Evolutionary conservation across 2,329 filamentous ascomycete genomes (phyloP).

Genomic region (Chalaropsis thielavioides): DNA sequence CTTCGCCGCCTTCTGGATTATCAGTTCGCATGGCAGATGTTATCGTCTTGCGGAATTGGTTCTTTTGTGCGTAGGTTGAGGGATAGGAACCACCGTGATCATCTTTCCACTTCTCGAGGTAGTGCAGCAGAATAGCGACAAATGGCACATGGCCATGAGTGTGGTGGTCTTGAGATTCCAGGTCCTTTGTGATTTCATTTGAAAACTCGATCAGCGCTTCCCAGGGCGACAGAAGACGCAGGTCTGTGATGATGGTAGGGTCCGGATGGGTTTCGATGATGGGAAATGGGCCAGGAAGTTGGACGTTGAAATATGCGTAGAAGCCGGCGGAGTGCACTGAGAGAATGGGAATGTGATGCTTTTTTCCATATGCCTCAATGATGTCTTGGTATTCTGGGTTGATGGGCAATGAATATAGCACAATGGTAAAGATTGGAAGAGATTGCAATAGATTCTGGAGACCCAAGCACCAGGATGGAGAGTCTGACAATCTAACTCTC

Average conservation of each 20-base stretch:
- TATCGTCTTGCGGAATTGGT: slow-evolving; percentile 60
- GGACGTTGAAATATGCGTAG: slow-evolving; percentile 75
- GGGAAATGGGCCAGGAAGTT: slow-evolving; percentile 65
- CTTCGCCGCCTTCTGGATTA: slow-evolving; percentile 75
- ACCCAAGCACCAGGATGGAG: slow-evolving; percentile 22
- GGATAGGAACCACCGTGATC: slow-evolving; percentile 55
- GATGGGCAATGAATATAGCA: slow-evolving; percentile 41
- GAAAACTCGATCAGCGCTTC: slow-evolving; percentile 59
- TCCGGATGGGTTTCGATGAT: slow-evolving; percentile 95
- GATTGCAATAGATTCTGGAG: slow-evolving; percentile 27
- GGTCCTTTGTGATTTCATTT: slow-evolving; percentile 48
- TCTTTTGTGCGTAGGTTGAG: slow-evolving; percentile 70
- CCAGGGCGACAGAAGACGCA: slow-evolving; percentile 78
- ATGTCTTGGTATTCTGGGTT: slow-evolving; percentile 29
- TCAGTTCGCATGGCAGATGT: slow-evolving; percentile 51
- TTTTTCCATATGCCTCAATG: slow-evolving; percentile 34
- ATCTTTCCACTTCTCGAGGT: slow-evolving; percentile 66
- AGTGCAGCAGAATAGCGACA: slow-evolving; percentile 67
- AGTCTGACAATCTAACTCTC: slow-evolving; percentile 13
- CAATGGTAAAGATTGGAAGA: slow-evolving; percentile 35
- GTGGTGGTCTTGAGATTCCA: slow-evolving; percentile 58
- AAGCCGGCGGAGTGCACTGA: slow-evolving; percentile 83
- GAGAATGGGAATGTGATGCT: slow-evolving; percentile 57
- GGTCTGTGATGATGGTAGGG: slow-evolving; percentile 66
- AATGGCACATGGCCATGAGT: slow-evolving; percentile 89